Evolutionary conservation across 345 rosid genomes (phyloP), one percentile per base, ranked within the genome.

Genomic region (Eucalyptus viminalis): DNA sequence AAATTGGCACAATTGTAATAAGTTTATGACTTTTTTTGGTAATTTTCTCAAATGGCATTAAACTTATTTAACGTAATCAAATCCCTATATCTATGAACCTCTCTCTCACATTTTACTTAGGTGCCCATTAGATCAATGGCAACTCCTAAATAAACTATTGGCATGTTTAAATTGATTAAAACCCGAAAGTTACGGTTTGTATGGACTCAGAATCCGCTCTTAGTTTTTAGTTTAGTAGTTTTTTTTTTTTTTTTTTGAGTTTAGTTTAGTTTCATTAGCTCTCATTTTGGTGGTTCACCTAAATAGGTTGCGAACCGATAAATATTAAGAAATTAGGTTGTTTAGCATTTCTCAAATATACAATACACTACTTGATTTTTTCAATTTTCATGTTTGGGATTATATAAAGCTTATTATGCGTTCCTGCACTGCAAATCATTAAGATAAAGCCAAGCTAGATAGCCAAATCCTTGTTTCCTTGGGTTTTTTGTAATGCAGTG

Each of bases 1-100:
- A 1, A 53, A 21, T 53, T 1, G 5, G 11, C 0, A 53, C 11
- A 8, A 53, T 53, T 53, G 2, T 53, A 53, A 53, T 53, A 53
- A 1, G 25, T 53, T 53, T 53, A 21, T 0, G 58, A 53, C 25
- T 53, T 53, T 53, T 53, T 53, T 8, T 2, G 11, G 11, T 53
- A 53, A 53, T 53, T 53, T 53, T 53, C 58, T 53, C 58, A 4
- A 53, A 21, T 10, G 25, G 11, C 58, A 53, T 56, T 56, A 56
- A 10, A 56, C 29, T 56, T 9, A 56, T 56, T 56, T 24, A 56
- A 25, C 3, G 3, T 56, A 56, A 56, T 56, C 62, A 56, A 56
- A 25, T 56, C 6, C 29, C 6, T 56, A 24, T 11, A 24, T 56
- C 29, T 1, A 2, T 24, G 29, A 56, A 56, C 29, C 62, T 24